Base-by-base conservation (phyloP, 1,284 basidiomycete genomes). In the Xanthoconium separans region DNA sequence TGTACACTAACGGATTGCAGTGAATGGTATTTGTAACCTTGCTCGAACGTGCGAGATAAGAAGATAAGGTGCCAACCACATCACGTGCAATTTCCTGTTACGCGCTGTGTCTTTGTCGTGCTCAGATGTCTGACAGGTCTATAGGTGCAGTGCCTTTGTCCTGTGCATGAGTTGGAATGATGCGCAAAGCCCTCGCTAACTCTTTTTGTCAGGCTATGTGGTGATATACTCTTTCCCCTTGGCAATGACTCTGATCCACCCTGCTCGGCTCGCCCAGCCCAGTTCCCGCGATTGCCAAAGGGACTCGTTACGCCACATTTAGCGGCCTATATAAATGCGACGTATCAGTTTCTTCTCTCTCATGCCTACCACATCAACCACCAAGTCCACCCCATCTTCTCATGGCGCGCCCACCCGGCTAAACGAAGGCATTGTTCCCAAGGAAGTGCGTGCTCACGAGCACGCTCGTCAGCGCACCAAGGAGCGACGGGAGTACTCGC, bases 401-500 rank as follows among this genome's bases (percentile, higher is more conserved):
- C 49, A 70, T 65, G 69, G 67, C 33, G 41, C 55, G 18, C 45
- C 44, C 39, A 43, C 55, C 44, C 53, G 56, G 39, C 31, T 67
- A 45, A 63, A 58, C 44, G 61, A 59, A 50, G 54, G 50, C 18
- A 12, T 43, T 5, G 45, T 8, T 34, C 41, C 54, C 36, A 69
- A 69, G 37, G 66, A 72, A 44, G 62, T 62, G 37, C 66, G 66
- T 18, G 70, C 66, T 18, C 60, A 54, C 12, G 70, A 71, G 51
- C 69, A 65, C 30, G 67, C 69, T 3, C 70, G 70, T 50, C 70
- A 69, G 36, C 66, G 60, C 20, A 58, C 53, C 50, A 71, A 65
- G 53, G 70, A 71, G 50, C 69, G 69, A n/a, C 69, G 50, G 41
- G 70, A 65, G 54, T 65, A 71, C 12, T 57, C 60, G 18, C 67